phyloP scores from a whole-genome alignment of 129 eudicot genomes.

The Chrysanthemum lavandulifolium region DNA sequence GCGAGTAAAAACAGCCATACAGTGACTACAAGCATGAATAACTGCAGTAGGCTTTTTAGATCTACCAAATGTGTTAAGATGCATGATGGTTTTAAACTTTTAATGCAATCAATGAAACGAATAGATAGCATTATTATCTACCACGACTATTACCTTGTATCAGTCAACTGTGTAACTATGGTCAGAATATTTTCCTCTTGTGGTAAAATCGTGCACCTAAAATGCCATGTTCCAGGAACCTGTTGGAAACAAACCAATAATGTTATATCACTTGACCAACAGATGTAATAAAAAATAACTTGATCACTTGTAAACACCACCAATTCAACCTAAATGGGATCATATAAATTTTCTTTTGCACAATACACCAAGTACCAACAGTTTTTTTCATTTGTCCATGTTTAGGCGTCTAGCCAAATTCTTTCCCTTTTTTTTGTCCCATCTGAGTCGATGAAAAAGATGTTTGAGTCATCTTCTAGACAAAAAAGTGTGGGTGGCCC shows the following conservation, averaged over 20 bases:
- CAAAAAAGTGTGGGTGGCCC: too few species aligned
- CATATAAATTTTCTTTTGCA: too few species aligned
- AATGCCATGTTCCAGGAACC: slow-evolving; percentile 97
- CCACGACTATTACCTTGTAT: slow-evolving; percentile 61
- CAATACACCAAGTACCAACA: too few species aligned
- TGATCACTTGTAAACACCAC: not conserved
- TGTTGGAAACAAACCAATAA: slow-evolving; percentile 25
- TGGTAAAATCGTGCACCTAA: slow-evolving; percentile 94
- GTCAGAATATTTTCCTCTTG: slow-evolving; percentile 96
- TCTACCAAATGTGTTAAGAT: slow-evolving; percentile 4
- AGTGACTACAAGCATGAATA: not conserved
- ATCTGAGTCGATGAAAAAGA: too few species aligned
- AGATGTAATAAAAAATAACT: not conserved
- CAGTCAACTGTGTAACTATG: slow-evolving; percentile 64
- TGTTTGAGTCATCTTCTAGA: too few species aligned
- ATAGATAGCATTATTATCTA: slow-evolving; percentile 20
- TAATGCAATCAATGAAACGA: not conserved
- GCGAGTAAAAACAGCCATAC: not conserved
- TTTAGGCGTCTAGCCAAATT: too few species aligned
- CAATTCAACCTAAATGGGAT: too few species aligned
- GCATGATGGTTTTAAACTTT: not conserved
- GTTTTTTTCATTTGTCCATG: too few species aligned
- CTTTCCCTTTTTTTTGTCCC: too few species aligned
- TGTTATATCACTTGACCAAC: not conserved
- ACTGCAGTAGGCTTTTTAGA: not conserved